Base-by-base conservation (phyloP, 257 asterid genomes). In the Buddleja alternifolia region DNA sequence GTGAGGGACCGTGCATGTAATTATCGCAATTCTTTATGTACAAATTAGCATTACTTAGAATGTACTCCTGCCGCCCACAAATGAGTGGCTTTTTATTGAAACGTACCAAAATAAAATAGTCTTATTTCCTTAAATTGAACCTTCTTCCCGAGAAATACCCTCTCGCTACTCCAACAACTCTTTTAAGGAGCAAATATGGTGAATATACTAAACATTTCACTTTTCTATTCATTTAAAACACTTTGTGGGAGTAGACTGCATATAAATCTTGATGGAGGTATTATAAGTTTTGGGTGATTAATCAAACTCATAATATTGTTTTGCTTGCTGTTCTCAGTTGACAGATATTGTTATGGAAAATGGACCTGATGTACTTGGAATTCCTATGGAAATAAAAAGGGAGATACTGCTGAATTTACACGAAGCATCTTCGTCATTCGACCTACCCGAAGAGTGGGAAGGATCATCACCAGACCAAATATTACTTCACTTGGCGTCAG, bases 391-490 rank as follows among this genome's bases (percentile, higher is more conserved):
- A 65, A 85, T 89, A 8, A 89, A 85, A 67, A 77, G 82, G 77
- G 95, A 88, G 69, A 76, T 89, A 53, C 55, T 94, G 73, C 75
- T 87, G 83, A 94, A 85, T 86, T 82, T 94, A 63, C 85, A 86
- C 2, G 95, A 88, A 59, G 87, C 85, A 4, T 75, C 85, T 61
- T 86, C 94, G 6, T 60, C 85, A 4, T 8, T 87, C 17, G 98
- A 88, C 17, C 77, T 82, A 3, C 86, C 98, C 0, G 96, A 92
- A 78, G 99, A 89, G 53, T 94, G 99, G 98, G 96, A 94, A 81
- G 97, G 97, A 67, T 85, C 90, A 2, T 67, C 92, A 14, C 89
- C 96, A 1, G 95, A 92, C 44, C 97, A 92, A 65, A 77, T 92
- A 16, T 34, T 92, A 21, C 53, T 83, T 79, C 96, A 89, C 77